Base-by-base conservation (phyloP, 345 rosid genomes). In the Boechera stricta region DNA sequence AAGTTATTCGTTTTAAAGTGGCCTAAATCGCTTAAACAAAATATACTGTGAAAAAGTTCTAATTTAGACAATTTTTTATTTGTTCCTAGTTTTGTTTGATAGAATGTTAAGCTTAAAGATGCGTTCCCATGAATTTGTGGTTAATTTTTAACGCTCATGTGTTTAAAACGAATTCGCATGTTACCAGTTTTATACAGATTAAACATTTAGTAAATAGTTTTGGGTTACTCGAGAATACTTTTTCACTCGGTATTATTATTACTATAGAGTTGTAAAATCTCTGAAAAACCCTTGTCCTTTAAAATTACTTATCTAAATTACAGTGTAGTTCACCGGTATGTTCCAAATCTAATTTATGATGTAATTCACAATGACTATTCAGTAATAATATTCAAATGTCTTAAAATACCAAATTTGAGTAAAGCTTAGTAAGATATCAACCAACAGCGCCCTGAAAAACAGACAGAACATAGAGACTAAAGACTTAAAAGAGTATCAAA, bases 391-490 rank as follows among this genome's bases (percentile, higher is more conserved):
- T 6, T 18, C 7, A 29, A 60, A 60, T 21, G 51, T 28, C 42
- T 51, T 52, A 11, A 72, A 7, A 38, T 12, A 31, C 32, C 47
- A 21, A 48, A 13, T 31, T 11, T 11, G 24, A 53, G 18, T 53
- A 49, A 72, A 41, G n/a, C 55, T 5, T 12, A 39, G 35, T 33
- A 57, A 31, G 11, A 18, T 48, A 10, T 59, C 54, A 16, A 64
- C 64, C 64, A 55, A 32, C 31, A 42, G 10, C n/a, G 36, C 57
- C 71, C 64, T 31, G 5, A 5, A 73, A 39, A 72, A 26, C 31
- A 29, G 35, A 39, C 42, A 4, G 13, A 59, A 7, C 53, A 31
- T 55, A 55, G 16, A 42, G 24, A 21, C 24, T 21, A 21, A 21
- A 21, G 24, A 21, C 24, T 21, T 21, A 21, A 21, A 21, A 21